Evolutionary conservation across 208 protist species (phyloP).

Genomic region (Crithidia mellificae): DNA sequence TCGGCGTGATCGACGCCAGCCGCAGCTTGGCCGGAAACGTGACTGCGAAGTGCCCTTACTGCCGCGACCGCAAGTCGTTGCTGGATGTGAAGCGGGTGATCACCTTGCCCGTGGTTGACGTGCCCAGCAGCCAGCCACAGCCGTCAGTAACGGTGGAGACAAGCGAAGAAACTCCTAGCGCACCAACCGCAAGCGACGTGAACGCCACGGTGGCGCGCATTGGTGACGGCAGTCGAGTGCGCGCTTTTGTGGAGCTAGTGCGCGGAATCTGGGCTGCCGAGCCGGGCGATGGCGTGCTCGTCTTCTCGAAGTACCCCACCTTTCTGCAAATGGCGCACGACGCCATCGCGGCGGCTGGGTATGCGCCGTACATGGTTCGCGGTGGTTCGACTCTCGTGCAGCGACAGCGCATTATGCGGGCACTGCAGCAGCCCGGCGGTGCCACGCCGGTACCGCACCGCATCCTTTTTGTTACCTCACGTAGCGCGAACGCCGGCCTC

Average conservation of each 20-base stretch:
- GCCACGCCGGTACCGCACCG: constrained; percentile 13
- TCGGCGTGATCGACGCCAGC: constrained; percentile 40
- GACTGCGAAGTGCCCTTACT: constrained; percentile 46
- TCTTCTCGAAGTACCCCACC: constrained; percentile 56
- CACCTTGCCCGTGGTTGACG: not conserved
- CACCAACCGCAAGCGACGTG: constrained; percentile 11
- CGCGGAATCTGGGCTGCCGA: constrained; percentile 33
- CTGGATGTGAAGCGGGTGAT: constrained; percentile 33
- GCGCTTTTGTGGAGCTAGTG: constrained; percentile 35
- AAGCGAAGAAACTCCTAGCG: not conserved
- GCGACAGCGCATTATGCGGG: constrained; percentile 42
- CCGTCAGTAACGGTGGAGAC: not conserved
- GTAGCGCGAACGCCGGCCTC: constrained; percentile 60
- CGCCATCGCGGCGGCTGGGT: constrained; percentile 30
- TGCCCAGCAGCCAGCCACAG: not conserved
- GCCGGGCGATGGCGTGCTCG: constrained; percentile 40
- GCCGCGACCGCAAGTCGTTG: constrained; percentile 39
- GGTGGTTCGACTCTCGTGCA: constrained; percentile 39
- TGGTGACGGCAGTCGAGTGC: constrained; percentile 41
- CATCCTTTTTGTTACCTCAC: constrained; percentile 65
- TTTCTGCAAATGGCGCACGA: constrained; percentile 33
- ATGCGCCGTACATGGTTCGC: constrained; percentile 38
- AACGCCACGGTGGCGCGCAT: constrained; percentile 24
- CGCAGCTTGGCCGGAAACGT: constrained; percentile 28
- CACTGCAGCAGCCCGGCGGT: constrained; percentile 24